phyloP scores from a whole-genome alignment of 768 basidiomycete species.

The Pulveroboletus ravenelii region DNA sequence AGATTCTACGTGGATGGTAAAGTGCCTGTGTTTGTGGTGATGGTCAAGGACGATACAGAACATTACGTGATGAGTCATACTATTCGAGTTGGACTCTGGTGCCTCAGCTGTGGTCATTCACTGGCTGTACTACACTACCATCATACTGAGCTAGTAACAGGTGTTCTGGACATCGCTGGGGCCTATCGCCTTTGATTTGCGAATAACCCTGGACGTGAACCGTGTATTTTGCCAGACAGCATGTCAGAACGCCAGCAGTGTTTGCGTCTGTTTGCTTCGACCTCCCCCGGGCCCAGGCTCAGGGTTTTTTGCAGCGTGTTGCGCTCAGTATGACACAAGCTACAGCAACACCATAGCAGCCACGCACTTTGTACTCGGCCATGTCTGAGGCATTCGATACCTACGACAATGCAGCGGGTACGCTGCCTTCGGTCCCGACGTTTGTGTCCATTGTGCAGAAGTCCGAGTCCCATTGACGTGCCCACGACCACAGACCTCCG shows the following conservation, averaged over 20 bases:
- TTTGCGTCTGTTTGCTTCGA: constrained; percentile 32
- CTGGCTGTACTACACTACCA: neutral
- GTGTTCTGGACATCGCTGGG: neutral
- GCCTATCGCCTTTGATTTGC: neutral
- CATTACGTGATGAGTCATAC: constrained; percentile 1
- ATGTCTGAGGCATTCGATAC: constrained; percentile 34
- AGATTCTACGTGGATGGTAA: constrained; percentile 13
- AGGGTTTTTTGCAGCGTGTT: neutral
- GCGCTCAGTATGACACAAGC: constrained; percentile 6
- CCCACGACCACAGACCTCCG: constrained; percentile 46
- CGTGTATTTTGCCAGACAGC: neutral
- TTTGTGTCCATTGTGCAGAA: constrained; percentile 21
- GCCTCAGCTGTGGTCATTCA: neutral
- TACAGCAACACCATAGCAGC: neutral
- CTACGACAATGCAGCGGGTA: constrained; percentile 34
- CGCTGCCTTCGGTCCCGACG: constrained; percentile 25
- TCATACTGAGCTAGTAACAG: neutral
- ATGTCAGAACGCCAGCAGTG: neutral
- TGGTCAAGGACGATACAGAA: constrained; percentile 1
- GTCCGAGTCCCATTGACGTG: constrained; percentile 11
- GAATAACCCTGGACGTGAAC: neutral
- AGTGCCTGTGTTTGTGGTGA: constrained; percentile 4
- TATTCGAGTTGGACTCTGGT: neutral
- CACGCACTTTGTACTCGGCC: constrained; percentile 12
- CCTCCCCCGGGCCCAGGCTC: neutral